Evolutionary conservation across 192 early-diverging fungal genomes (phyloP).

Genomic region (Piromyces finnis): DNA sequence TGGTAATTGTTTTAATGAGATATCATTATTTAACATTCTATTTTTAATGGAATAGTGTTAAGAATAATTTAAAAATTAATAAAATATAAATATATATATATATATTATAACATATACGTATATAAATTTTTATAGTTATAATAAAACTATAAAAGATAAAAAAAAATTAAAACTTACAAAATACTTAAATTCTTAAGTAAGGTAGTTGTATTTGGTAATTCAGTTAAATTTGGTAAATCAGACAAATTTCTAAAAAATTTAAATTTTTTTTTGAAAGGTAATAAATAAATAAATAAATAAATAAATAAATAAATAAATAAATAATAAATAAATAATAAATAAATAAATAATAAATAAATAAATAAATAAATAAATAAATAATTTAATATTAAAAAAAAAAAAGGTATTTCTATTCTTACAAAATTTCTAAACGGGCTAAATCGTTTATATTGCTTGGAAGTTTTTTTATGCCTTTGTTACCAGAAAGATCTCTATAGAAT

Average conservation of each 20-base stretch:
- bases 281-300: too few species aligned
- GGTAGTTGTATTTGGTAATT: neutral
- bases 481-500: neutral
- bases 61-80: neutral
- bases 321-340: too few species aligned
- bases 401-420: neutral
- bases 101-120: too few species aligned
- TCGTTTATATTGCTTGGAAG: neutral
- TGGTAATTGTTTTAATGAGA: neutral
- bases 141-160: too few species aligned
- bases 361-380: too few species aligned
- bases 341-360: too few species aligned
- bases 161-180: neutral
- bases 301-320: too few species aligned
- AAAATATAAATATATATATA: conserved; percentile 19
- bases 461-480: neutral
- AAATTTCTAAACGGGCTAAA: neutral
- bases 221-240: neutral
- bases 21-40: neutral
- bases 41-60: too few species aligned
- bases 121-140: too few species aligned
- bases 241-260: neutral
- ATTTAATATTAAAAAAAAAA: too few species aligned
- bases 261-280: too few species aligned
- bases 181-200: neutral